These are phyloP conservation scores for Vararia minispora DNA, from an alignment of 768 basidiomycete species.

Conservation along the genomic window DNA sequence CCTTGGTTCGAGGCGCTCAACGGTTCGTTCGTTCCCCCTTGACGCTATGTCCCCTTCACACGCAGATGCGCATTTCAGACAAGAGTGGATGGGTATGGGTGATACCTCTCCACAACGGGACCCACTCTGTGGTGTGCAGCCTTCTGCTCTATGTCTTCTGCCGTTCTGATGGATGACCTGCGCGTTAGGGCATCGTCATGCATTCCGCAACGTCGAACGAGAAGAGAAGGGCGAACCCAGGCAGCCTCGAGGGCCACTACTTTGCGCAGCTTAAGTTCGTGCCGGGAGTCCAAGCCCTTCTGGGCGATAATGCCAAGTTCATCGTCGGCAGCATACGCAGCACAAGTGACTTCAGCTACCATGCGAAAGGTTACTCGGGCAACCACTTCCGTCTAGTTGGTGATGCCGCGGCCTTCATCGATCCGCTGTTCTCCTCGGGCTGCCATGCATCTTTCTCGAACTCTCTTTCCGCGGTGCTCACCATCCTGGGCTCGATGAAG, in stretches of 20 bases:
- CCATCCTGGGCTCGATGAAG: slow-evolving; percentile 1
- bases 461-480: slow-evolving; percentile 4
- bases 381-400: slow-evolving; percentile 7
- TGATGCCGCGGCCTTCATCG: slow-evolving; percentile 8
- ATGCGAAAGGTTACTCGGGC: slow-evolving; percentile 3
- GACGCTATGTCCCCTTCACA: neutral
- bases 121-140: slow-evolving; percentile 1
- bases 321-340: neutral
- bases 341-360: slow-evolving; percentile 6
- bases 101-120: slow-evolving; percentile 5
- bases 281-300: neutral
- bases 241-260: slow-evolving; percentile 5
- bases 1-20: slow-evolving; percentile 4
- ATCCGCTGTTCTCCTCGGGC: slow-evolving; percentile 8
- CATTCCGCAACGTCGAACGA: neutral
- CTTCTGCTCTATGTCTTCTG: too few relatives aligned
- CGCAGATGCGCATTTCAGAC: neutral
- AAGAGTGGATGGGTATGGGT: slow-evolving; percentile 5
- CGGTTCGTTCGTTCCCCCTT: neutral
- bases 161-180: too few relatives aligned
- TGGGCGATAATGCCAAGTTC: neutral
- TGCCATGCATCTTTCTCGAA: slow-evolving; percentile 4
- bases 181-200: slow-evolving; percentile 6
- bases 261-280: slow-evolving; percentile 4
- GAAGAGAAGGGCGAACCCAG: slow-evolving; percentile 1